Base-by-base conservation (phyloP, 75 land plant species). In the Pinus tabuliformis region DNA sequence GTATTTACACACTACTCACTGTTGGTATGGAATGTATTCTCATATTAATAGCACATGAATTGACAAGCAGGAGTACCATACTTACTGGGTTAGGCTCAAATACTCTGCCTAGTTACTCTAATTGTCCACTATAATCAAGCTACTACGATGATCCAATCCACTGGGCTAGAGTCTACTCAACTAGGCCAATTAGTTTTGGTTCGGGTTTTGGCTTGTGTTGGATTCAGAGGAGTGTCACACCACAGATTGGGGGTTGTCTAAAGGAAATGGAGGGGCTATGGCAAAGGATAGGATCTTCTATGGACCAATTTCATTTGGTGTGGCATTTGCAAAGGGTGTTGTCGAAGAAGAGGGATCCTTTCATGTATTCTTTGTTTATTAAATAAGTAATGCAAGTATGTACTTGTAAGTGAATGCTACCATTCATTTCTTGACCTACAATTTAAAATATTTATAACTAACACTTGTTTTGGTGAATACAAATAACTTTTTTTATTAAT, bases 281-380 rank as follows among this genome's bases (percentile, higher is more conserved):
- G 99, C 91, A 90, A 81, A 90, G 99, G 72, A 81, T 96, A 87
- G 84, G 80, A 28, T 61, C 61, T 65, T 96, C 95, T 76, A 89
- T 96, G 93, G 99, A 94, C 62, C 90, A 94, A 76, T 70, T 96
- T 64, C 93, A 94, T 81, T 78, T 83, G 15, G 90, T 90, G 59
- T 96, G 99, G 99, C 97, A 96, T 56, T 80, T 96, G 86, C 94
- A 96, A 87, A 87, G 92, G 65, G 95, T 96, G 49, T 79, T 94
- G 71, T 88, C 95, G 18, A 96, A 96, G 89, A 94, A 94, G 78
- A 73, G 99, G 30, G 97, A 93, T 78, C 97, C 97, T 0, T 88
- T 92, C 77, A 92, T 93, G 1, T 6, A 96, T 79, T 91, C 85
- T 13, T 79, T 89, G 81, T 89, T 94, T 75, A 91, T 94, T 42